Evolutionary conservation across 768 basidiomycete genomes (phyloP).

Genomic region (Suillus brevipes): DNA sequence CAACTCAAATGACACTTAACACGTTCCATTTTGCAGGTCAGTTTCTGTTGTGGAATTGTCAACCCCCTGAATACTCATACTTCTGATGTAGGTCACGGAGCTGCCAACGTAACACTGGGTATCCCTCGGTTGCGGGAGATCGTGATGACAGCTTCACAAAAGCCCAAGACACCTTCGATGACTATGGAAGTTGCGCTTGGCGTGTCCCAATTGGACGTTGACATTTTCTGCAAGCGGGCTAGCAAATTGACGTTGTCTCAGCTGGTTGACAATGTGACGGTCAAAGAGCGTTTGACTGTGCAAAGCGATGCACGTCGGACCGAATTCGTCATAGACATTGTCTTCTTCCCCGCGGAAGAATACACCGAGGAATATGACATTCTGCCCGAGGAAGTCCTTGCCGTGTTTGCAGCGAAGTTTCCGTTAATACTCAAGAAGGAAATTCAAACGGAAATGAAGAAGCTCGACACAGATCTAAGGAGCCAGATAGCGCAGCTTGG

Average conservation of each 20-base stretch:
- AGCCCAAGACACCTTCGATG: slow-evolving; percentile 98
- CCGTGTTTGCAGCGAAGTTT: slow-evolving; percentile 71
- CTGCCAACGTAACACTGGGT: slow-evolving; percentile 98
- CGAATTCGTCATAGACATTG: slow-evolving; percentile 76
- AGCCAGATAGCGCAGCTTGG: slow-evolving; percentile 81
- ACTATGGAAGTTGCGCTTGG: slow-evolving; percentile 67
- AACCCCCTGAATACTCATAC: slow-evolving; percentile 3
- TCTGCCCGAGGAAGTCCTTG: slow-evolving; percentile 67
- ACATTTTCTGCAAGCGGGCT: slow-evolving; percentile 84
- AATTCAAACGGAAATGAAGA: slow-evolving; percentile 83
- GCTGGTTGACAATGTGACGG: slow-evolving; percentile 77
- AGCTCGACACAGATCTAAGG: slow-evolving; percentile 75
- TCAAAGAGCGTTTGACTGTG: slow-evolving; percentile 73
- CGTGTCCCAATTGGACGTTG: slow-evolving; percentile 54
- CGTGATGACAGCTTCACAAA: slow-evolving; percentile 96
- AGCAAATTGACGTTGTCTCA: slow-evolving; percentile 86
- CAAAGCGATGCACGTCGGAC: slow-evolving; percentile 72
- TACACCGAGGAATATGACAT: slow-evolving; percentile 84
- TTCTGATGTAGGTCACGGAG: slow-evolving; percentile 79
- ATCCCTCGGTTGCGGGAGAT: slow-evolving; percentile 98
- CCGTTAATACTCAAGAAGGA: slow-evolving; percentile 82
- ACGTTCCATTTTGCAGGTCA: slow-evolving; percentile 98
- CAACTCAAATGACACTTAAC: slow-evolving; percentile 99
- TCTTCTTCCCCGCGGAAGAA: slow-evolving; percentile 85
- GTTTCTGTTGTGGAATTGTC: slow-evolving; percentile 20